A percentile compares a stretch with the other conserved stretches of the same genome.
Conservation (phyloP, 2,329 filamentous ascomycete genomes). For the Alternaria hordeiaustralica region DNA sequence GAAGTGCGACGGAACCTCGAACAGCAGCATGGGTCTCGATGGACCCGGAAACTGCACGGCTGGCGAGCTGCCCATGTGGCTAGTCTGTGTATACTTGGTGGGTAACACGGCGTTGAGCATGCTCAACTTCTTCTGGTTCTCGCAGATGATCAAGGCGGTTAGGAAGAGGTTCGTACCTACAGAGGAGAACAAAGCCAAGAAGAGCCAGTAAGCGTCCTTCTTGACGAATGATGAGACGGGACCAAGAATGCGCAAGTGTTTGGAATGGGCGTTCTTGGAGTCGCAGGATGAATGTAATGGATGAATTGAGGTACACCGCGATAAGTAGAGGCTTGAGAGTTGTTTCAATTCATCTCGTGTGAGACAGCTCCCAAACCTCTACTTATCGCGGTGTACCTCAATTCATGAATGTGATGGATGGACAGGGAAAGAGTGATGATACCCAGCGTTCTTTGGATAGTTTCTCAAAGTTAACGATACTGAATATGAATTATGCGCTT, state of each 20-base stretch:
- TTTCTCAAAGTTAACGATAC: not conserved
- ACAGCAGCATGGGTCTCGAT: slow-evolving; percentile 21
- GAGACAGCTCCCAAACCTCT: too few species aligned
- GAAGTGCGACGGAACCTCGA: slow-evolving; percentile 57
- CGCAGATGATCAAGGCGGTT: slow-evolving; percentile 84
- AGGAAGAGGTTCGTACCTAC: slow-evolving; percentile 71
- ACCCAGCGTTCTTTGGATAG: slow-evolving; percentile 1
- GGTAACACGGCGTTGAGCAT: slow-evolving; percentile 75
- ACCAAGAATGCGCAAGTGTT: not conserved
- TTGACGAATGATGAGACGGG: not conserved
- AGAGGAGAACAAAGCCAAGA: slow-evolving; percentile 24
- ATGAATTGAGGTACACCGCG: too few species aligned
- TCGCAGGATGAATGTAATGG: not conserved
- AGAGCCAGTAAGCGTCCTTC: slow-evolving; percentile 16
- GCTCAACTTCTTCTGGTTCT: slow-evolving; percentile 84
- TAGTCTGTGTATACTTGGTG: slow-evolving; percentile 70
- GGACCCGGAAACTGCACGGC: slow-evolving; percentile 27
- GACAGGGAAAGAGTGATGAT: not conserved
- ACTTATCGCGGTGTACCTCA: too few species aligned
- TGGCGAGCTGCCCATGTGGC: slow-evolving; percentile 67
- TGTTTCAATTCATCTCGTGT: too few species aligned
- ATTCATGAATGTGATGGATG: too few species aligned
- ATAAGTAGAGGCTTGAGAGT: too few species aligned
- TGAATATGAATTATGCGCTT: not conserved
- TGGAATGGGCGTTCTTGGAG: not conserved